These are phyloP conservation scores for Aspergillus heteromorphus DNA, from an alignment of 495 filamentous ascomycete species.

Conservation along the genomic window DNA sequence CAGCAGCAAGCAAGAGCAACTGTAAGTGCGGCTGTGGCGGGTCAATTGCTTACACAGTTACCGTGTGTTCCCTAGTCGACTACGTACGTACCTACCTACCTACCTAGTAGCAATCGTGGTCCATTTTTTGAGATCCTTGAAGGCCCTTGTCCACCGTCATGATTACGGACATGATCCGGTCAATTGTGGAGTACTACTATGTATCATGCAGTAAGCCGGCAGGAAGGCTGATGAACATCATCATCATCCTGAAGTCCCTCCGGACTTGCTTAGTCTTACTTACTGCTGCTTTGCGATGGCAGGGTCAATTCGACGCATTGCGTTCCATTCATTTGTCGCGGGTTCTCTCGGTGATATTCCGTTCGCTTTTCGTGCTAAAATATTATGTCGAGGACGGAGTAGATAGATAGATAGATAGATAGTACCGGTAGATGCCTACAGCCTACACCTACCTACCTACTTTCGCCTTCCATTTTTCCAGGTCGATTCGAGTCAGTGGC, in stretches of 20 bases:
- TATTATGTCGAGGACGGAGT: neutral
- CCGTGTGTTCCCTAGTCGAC: no score
- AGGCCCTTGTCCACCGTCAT: neutral
- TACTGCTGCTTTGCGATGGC: no score
- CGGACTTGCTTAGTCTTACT: no score
- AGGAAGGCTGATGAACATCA: no score
- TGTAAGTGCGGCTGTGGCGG: constrained; percentile 2
- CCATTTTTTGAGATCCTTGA: neutral
- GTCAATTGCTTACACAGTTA: neutral
- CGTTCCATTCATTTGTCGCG: neutral
- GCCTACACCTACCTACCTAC: no score
- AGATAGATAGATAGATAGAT: no score
- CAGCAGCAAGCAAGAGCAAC: no score
- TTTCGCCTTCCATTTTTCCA: neutral
- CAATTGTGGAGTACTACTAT: neutral
- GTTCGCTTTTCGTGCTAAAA: no score
- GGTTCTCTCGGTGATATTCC: neutral
- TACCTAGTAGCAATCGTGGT: neutral
- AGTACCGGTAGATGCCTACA: no score
- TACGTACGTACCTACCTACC: no score
- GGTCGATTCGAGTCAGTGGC: neutral
- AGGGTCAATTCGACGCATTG: neutral
- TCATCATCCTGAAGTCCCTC: no score
- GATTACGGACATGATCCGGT: neutral
- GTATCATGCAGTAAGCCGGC: no score